Evolutionary conservation across 2,329 filamentous ascomycete species (phyloP).

Genomic region (Passalora sequoiae): DNA sequence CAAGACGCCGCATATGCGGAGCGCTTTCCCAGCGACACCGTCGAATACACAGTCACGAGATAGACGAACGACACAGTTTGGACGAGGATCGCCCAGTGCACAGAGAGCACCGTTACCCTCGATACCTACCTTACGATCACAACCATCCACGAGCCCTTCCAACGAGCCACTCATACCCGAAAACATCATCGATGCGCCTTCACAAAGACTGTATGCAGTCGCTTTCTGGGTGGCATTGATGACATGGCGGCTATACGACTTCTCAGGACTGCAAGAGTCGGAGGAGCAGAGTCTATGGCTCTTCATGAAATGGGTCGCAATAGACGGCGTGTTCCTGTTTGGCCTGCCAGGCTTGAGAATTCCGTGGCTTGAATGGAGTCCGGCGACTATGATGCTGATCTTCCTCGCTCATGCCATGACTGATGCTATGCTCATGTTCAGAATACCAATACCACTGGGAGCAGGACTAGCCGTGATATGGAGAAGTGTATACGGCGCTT

Average conservation of each 20-base stretch:
- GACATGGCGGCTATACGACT: slow-evolving; percentile 85
- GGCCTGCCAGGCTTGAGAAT: slow-evolving; percentile 81
- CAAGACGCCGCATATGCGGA: slow-evolving; percentile 72
- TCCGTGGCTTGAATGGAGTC: slow-evolving; percentile 92
- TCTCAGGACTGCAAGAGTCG: slow-evolving; percentile 69
- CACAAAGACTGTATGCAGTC: slow-evolving; percentile 81
- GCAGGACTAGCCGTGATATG: slow-evolving; percentile 66
- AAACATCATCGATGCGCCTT: slow-evolving; percentile 78
- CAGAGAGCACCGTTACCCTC: slow-evolving; percentile 29
- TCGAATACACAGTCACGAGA: slow-evolving; percentile 24
- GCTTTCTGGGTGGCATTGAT: slow-evolving; percentile 71
- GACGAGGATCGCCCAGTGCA: slow-evolving; percentile 17
- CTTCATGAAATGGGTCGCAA: slow-evolving; percentile 86
- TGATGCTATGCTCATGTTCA: slow-evolving; percentile 89
- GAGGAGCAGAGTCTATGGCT: slow-evolving; percentile 82
- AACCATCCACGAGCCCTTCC: slow-evolving; percentile 12
- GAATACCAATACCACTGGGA: slow-evolving; percentile 71
- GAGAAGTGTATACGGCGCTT: slow-evolving; percentile 76
- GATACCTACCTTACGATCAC: slow-evolving; percentile 18
- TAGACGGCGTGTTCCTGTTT: slow-evolving; percentile 84
- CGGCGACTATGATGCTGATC: slow-evolving; percentile 63
- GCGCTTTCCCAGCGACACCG: slow-evolving; percentile 74
- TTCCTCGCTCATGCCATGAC: slow-evolving; percentile 67
- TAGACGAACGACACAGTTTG: slow-evolving; percentile 9
- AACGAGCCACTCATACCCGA: slow-evolving; percentile 69